Evolutionary conservation across 1,139 yeast genomes (phyloP).

Genomic region (Saccharomyces pastorianus): DNA sequence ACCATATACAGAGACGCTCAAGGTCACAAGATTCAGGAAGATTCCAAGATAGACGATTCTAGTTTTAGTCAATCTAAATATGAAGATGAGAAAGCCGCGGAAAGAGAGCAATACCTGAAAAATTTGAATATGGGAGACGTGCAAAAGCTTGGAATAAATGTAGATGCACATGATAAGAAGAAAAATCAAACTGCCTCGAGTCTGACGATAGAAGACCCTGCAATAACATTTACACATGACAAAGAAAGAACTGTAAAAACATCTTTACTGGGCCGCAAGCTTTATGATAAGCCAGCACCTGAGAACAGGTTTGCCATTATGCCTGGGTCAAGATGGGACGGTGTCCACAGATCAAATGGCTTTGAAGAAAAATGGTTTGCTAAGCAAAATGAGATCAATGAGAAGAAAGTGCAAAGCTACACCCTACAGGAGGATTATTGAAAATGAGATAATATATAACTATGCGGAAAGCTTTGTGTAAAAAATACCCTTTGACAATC

Average conservation of each 20-base stretch:
- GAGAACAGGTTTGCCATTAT: constrained; percentile 66
- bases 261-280: constrained; percentile 39
- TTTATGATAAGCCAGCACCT: constrained; percentile 45
- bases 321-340: constrained; percentile 91
- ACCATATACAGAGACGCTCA: constrained; percentile 55
- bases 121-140: constrained; percentile 41
- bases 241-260: constrained; percentile 3
- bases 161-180: background rate
- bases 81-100: constrained; percentile 29
- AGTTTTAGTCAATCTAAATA: constrained; percentile 15
- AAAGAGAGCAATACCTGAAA: constrained; percentile 27
- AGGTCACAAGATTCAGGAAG: constrained; percentile 45
- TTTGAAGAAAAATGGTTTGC: constrained; percentile 63
- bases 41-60: constrained; percentile 28
- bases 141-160: constrained; percentile 27
- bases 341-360: constrained; percentile 86
- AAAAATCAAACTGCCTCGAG: background rate
- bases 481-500: background rate
- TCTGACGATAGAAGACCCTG: constrained; percentile 54
- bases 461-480: background rate
- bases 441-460: background rate
- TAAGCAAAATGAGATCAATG: constrained; percentile 41
- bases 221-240: constrained; percentile 37
- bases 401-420: constrained; percentile 33
- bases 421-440: constrained; percentile 35